Evolutionary conservation across 1,284 basidiomycete genomes (phyloP).

Genomic region (Trichosporon faecale): DNA sequence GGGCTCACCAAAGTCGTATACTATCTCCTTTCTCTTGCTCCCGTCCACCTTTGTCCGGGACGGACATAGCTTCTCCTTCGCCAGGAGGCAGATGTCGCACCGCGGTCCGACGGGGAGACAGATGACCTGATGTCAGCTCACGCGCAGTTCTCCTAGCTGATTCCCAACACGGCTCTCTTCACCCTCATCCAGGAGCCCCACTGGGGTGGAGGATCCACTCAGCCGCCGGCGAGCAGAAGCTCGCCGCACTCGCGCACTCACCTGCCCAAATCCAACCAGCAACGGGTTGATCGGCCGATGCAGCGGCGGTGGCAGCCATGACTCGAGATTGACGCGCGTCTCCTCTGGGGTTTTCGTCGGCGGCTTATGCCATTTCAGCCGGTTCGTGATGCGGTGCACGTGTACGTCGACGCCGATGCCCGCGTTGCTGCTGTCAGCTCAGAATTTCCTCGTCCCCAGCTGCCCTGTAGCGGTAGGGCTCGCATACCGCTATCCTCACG

Average conservation of each 20-base stretch:
- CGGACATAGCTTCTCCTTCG: constrained; percentile 51
- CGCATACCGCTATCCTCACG: no score
- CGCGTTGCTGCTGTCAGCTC: constrained; percentile 61
- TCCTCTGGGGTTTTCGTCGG: constrained; percentile 82
- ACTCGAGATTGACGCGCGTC: constrained; percentile 84
- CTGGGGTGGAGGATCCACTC: no score
- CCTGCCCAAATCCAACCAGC: constrained; percentile 87
- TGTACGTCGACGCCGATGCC: constrained; percentile 97
- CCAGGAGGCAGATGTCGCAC: constrained; percentile 68
- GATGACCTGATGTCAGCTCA: constrained; percentile 51
- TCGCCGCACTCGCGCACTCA: constrained; percentile 13
- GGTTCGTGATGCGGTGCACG: constrained; percentile 90
- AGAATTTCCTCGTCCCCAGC: not conserved
- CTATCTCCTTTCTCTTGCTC: constrained; percentile 45
- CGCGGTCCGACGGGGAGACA: constrained; percentile 78
- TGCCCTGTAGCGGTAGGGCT: no score
- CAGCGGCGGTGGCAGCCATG: constrained; percentile 78
- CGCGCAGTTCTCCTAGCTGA: no score
- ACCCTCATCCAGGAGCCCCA: no score
- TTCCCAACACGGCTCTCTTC: no score
- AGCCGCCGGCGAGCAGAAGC: not conserved
- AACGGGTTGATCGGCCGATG: constrained; percentile 81
- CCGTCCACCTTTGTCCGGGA: constrained; percentile 44
- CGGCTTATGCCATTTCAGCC: constrained; percentile 83
- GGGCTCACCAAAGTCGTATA: constrained; percentile 53